Evolutionary conservation across 1,284 basidiomycete species (phyloP).

Genomic region (Malassezia nana): DNA sequence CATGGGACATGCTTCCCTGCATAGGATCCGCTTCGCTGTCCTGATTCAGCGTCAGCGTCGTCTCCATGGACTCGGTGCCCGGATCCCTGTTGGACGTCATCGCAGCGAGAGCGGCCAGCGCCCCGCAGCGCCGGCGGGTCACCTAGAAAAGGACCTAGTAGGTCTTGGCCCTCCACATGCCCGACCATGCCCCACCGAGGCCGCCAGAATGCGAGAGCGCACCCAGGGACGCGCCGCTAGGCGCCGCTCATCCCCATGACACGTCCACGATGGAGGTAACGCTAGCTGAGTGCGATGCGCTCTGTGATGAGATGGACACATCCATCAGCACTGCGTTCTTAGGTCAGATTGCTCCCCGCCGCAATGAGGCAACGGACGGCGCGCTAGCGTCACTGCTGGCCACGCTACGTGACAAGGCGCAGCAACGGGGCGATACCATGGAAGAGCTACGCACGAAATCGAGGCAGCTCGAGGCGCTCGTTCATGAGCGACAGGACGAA

Average conservation of each 20-base stretch:
- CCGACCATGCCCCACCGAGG: background rate
- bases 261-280: background rate
- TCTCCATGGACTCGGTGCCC: background rate
- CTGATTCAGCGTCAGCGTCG: background rate
- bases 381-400: background rate
- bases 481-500: background rate
- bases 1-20: background rate
- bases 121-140: background rate
- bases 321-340: background rate
- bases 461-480: background rate
- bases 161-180: background rate
- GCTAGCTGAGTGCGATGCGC: background rate
- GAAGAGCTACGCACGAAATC: background rate
- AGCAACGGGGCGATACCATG: background rate
- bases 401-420: background rate
- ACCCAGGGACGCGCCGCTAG: background rate
- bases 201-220: background rate
- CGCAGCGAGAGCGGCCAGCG: background rate
- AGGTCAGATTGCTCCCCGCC: background rate
- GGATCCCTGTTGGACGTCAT: background rate
- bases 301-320: conserved; percentile 2
- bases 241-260: background rate
- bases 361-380: background rate
- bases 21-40: background rate
- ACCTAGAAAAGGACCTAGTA: background rate